phyloP scores from a whole-genome alignment of 768 basidiomycete genomes.

The Amylocystis lapponica region DNA sequence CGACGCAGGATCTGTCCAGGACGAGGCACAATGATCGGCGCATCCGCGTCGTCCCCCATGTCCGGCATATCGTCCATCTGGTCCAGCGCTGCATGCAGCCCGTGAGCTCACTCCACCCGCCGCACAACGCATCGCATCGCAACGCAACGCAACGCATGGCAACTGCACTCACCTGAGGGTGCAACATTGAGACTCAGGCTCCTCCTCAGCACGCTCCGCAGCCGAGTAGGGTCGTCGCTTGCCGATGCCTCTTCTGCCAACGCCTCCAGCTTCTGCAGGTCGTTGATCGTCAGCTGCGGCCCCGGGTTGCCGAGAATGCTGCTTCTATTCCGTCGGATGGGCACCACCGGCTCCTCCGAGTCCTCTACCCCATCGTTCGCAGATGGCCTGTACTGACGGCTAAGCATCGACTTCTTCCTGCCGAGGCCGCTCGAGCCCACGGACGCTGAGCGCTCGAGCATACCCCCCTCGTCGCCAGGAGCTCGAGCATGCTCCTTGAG shows the following conservation, averaged over 20 bases:
- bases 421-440: slow-evolving; percentile 48
- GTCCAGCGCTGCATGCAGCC: slow-evolving; percentile 45
- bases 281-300: slow-evolving; percentile 87
- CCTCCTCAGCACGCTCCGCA: slow-evolving; percentile 74
- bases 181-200: slow-evolving; percentile 85
- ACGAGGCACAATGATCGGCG: slow-evolving; percentile 86
- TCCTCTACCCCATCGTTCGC: slow-evolving; percentile 73
- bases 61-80: slow-evolving; percentile 63
- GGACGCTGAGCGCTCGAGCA: slow-evolving; percentile 39
- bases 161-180: slow-evolving; percentile 65
- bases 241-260: slow-evolving; percentile 85
- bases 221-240: slow-evolving; percentile 75
- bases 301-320: slow-evolving; percentile 61
- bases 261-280: slow-evolving; percentile 91
- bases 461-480: slow-evolving; percentile 41
- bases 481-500: slow-evolving; percentile 84
- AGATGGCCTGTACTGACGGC: slow-evolving; percentile 84
- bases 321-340: slow-evolving; percentile 62
- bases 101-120: no score
- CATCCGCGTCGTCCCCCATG: slow-evolving; percentile 75
- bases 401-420: slow-evolving; percentile 90
- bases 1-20: slow-evolving; percentile 89
- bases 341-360: slow-evolving; percentile 54
- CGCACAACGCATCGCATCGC: no score
- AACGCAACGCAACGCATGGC: slow-evolving; percentile 2